These are phyloP conservation scores for Escovopsis weberi DNA, from an alignment of 2,329 filamentous ascomycete species.

Conservation along the genomic window DNA sequence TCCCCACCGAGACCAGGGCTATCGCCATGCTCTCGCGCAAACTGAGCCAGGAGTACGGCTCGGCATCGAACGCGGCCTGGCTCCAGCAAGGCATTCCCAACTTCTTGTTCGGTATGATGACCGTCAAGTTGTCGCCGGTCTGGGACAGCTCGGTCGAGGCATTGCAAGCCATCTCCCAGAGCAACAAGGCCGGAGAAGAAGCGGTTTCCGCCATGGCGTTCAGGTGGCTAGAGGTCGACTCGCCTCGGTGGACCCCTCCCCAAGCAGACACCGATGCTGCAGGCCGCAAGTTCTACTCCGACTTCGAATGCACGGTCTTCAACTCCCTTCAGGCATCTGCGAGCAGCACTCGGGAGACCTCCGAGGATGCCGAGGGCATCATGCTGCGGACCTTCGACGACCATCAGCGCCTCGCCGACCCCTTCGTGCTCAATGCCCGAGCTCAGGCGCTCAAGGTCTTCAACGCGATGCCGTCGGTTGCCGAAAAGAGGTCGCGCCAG, in stretches of 20 bases:
- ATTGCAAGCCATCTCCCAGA: slow-evolving; percentile 59
- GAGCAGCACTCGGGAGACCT: slow-evolving; percentile 34
- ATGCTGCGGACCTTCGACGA: slow-evolving; percentile 51
- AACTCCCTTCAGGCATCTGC: slow-evolving; percentile 40
- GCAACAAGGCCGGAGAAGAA: slow-evolving; percentile 52
- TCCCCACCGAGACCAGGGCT: slow-evolving; percentile 58
- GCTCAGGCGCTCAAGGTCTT: slow-evolving; percentile 70
- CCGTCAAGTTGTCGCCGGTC: slow-evolving; percentile 67
- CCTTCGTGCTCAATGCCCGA: slow-evolving; percentile 43
- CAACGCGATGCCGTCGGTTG: slow-evolving; percentile 55
- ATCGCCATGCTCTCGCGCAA: slow-evolving; percentile 79
- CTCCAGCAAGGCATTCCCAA: slow-evolving; percentile 58
- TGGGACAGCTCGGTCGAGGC: slow-evolving; percentile 75
- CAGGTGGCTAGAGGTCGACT: slow-evolving; percentile 54
- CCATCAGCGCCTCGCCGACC: slow-evolving; percentile 40
- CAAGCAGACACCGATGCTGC: slow-evolving; percentile 19
- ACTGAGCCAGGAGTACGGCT: slow-evolving; percentile 49
- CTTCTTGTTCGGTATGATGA: slow-evolving; percentile 81
- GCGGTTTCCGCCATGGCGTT: slow-evolving; percentile 59
- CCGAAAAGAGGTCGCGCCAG: slow-evolving; percentile 72
- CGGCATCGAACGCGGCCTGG: slow-evolving; percentile 45
- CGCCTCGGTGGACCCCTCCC: slow-evolving; percentile 37
- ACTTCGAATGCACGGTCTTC: slow-evolving; percentile 78
- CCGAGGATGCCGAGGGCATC: slow-evolving; percentile 38
- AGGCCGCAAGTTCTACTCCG: slow-evolving; percentile 35